Evolutionary conservation across 441 rosid genomes (phyloP).

Genomic region (Raphanus hybrid): DNA sequence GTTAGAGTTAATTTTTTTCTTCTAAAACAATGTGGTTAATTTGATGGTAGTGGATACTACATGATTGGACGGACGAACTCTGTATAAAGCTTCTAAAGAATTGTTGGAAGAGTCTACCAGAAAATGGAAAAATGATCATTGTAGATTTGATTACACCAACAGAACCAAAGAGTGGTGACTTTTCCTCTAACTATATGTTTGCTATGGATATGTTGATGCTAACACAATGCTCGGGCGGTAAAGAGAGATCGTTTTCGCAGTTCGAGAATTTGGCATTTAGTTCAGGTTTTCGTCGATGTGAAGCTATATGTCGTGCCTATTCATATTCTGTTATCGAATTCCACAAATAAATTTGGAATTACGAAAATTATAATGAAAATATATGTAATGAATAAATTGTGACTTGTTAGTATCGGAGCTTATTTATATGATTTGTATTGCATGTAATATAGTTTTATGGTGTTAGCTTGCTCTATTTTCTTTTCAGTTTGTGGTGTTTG

Average conservation of each 20-base stretch:
- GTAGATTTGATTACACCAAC: slow-evolving; percentile 48
- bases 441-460: neutral
- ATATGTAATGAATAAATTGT: too few species aligned
- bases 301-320: slow-evolving; percentile 25
- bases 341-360: slow-evolving; percentile 26
- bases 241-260: slow-evolving; percentile 30
- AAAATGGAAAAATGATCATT: slow-evolving; percentile 45
- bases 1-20: neutral
- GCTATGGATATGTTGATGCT: slow-evolving; percentile 37
- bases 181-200: slow-evolving; percentile 22
- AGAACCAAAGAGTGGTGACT: slow-evolving; percentile 35
- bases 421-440: neutral
- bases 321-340: slow-evolving; percentile 42
- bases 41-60: slow-evolving; percentile 26
- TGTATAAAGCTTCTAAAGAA: slow-evolving; percentile 51
- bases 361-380: neutral
- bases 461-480: neutral
- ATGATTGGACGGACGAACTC: slow-evolving; percentile 39
- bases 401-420: too few species aligned
- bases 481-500: neutral
- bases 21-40: neutral
- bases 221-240: slow-evolving; percentile 24
- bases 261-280: slow-evolving; percentile 14
- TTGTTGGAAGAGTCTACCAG: slow-evolving; percentile 42
- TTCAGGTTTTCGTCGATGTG: slow-evolving; percentile 29